Conservation (phyloP, 352 stramenopile species). For the Phytophthora ramorum region DNA sequence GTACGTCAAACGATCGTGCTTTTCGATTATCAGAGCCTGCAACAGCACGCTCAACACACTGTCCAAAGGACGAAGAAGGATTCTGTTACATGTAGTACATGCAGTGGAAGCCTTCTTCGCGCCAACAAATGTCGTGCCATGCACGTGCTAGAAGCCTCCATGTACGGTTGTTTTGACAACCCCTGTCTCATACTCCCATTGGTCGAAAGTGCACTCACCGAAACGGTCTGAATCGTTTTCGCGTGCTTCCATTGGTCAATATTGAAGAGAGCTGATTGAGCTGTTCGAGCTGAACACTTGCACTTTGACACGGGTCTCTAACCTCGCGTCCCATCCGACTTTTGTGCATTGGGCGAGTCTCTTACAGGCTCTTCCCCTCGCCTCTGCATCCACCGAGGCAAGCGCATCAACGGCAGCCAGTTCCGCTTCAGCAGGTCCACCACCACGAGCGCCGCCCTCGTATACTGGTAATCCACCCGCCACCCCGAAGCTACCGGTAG, state of each 20-base stretch:
- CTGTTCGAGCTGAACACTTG: not conserved
- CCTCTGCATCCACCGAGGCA: not conserved
- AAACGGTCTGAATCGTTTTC: conserved; percentile 32
- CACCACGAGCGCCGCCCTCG: conserved; percentile 18
- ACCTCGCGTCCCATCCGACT: conserved; percentile 21
- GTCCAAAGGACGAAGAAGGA: too few species aligned
- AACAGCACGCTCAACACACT: too few species aligned
- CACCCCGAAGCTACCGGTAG: not conserved
- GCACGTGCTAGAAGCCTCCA: too few species aligned
- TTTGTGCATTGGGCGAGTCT: too few species aligned
- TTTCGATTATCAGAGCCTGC: not conserved
- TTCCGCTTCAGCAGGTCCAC: conserved; percentile 30
- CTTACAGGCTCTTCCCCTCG: too few species aligned
- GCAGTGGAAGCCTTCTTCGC: too few species aligned
- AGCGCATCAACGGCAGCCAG: conserved; percentile 24
- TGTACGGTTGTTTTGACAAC: too few species aligned
- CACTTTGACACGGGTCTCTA: conserved; percentile 15
- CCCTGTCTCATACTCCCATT: conserved; percentile 14
- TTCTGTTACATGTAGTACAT: too few species aligned
- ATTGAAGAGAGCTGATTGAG: not conserved
- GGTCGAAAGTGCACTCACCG: conserved; percentile 1
- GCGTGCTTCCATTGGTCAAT: conserved; percentile 4
- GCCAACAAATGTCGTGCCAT: too few species aligned
- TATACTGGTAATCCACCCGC: not conserved
- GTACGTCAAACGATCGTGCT: too few species aligned